These are phyloP conservation scores for Pleurotus djamor DNA, from an alignment of 768 basidiomycete genomes.

Conservation along the genomic window DNA sequence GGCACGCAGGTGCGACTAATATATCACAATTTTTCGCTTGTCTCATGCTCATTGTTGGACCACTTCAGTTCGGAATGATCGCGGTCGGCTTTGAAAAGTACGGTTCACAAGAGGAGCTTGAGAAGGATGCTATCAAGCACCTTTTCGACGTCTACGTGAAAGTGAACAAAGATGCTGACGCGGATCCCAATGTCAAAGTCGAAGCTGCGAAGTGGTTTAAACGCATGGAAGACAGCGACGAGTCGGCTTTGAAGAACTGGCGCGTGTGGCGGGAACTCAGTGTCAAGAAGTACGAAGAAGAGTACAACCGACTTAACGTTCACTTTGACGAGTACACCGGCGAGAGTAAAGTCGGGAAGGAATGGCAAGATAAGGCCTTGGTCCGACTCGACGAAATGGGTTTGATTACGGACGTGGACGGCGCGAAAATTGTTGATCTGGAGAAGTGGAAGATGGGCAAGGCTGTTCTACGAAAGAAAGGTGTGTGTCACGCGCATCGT, in stretches of 20 bases:
- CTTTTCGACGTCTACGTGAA: conserved; percentile 94
- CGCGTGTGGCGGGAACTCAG: conserved; percentile 89
- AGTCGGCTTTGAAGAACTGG: conserved; percentile 84
- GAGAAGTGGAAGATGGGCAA: conserved; percentile 91
- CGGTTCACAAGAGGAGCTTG: conserved; percentile 80
- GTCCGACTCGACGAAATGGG: conserved; percentile 66
- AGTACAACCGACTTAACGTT: conserved; percentile 89
- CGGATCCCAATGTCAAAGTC: conserved; percentile 67
- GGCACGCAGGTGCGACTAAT: conserved; percentile 79
- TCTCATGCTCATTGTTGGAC: neutral
- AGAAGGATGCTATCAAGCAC: conserved; percentile 91
- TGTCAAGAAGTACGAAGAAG: conserved; percentile 84
- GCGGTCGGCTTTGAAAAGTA: conserved; percentile 92
- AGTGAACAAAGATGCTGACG: conserved; percentile 82
- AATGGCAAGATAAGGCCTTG: conserved; percentile 73
- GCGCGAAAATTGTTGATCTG: conserved; percentile 84
- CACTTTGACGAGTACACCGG: conserved; percentile 91
- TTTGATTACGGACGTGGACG: conserved; percentile 73
- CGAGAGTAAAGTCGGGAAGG: conserved; percentile 77
- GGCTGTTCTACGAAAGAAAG: conserved; percentile 86
- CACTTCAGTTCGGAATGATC: conserved; percentile 74
- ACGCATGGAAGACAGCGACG: conserved; percentile 93
- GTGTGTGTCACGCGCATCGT: conserved; percentile 28
- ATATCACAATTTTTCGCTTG: neutral
- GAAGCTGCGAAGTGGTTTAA: conserved; percentile 88